phyloP scores from a whole-genome alignment of 2,329 filamentous ascomycete genomes.

The Raffaelea arxii region DNA sequence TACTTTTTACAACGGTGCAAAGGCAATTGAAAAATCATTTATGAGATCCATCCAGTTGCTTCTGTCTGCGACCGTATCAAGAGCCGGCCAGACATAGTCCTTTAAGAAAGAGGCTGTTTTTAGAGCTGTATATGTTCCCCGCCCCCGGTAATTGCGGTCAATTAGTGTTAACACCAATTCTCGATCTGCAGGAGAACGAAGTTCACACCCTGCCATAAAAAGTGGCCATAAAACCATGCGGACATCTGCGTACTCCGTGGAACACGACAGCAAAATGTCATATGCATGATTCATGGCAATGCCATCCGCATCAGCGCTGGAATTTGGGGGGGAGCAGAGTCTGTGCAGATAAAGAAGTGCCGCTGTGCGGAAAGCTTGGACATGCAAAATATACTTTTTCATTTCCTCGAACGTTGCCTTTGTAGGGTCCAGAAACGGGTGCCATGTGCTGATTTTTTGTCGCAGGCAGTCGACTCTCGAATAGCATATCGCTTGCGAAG shows the following conservation, averaged over 20 bases:
- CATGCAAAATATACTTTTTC: neutral
- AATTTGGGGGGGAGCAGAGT: neutral
- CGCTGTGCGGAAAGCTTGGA: neutral
- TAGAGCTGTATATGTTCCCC: neutral
- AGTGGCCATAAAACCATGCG: neutral
- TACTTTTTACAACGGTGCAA: neutral
- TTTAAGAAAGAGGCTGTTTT: neutral
- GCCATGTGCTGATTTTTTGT: neutral
- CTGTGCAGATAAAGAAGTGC: neutral
- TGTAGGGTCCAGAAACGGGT: neutral
- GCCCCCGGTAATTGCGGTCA: neutral
- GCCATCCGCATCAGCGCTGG: neutral
- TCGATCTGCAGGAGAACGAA: neutral
- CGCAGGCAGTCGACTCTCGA: neutral
- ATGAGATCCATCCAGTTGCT: neutral
- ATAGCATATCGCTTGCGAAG: neutral
- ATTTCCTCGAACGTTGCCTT: neutral
- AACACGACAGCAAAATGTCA: neutral
- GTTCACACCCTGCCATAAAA: neutral
- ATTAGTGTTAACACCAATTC: neutral
- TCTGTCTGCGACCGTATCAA: neutral
- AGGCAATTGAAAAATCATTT: neutral
- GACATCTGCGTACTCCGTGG: neutral
- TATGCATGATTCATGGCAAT: neutral
- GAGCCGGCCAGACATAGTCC: neutral